Evolutionary conservation across 148 eudicot genomes (phyloP).

Genomic region (Silene uniflora): DNA sequence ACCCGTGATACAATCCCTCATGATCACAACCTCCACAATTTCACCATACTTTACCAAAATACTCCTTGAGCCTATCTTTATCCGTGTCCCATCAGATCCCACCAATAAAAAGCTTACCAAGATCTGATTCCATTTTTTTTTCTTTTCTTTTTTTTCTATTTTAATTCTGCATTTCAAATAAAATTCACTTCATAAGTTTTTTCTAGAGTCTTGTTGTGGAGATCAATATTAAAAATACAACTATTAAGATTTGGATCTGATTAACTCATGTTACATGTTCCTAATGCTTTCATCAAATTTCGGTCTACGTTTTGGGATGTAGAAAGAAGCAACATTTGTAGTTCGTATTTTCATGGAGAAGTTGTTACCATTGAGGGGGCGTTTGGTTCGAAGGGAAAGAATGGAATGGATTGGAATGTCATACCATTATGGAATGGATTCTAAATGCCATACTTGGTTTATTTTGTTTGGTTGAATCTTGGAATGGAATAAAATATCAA

Average conservation of each 20-base stretch:
- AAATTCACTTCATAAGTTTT: too few species aligned
- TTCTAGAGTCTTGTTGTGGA: too few species aligned
- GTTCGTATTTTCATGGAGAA: too few species aligned
- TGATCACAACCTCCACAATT: slow-evolving; percentile 74
- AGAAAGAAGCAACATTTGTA: too few species aligned
- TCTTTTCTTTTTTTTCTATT: slow-evolving; percentile 5
- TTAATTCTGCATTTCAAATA: too few species aligned
- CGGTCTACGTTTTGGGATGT: background rate
- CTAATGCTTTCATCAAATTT: background rate
- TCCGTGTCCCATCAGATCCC: slow-evolving; percentile 96
- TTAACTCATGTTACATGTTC: background rate
- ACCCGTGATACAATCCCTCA: slow-evolving; percentile 76
- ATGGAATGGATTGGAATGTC: too few species aligned
- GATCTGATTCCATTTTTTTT: slow-evolving; percentile 64
- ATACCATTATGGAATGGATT: too few species aligned
- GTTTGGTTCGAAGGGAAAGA: too few species aligned
- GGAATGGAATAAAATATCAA: too few species aligned
- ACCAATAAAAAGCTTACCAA: slow-evolving; percentile 78
- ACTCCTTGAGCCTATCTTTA: slow-evolving; percentile 72
- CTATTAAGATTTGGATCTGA: slow-evolving; percentile 3
- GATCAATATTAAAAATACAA: background rate
- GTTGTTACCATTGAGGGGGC: too few species aligned
- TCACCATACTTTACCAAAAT: slow-evolving; percentile 74
- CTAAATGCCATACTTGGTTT: too few species aligned
- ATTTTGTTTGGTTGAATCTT: too few species aligned